Percentiles rank a stretch among this genome's conserved stretches.
Conservation (phyloP, 2,329 filamentous ascomycete species). For the Fusarium sp. region DNA sequence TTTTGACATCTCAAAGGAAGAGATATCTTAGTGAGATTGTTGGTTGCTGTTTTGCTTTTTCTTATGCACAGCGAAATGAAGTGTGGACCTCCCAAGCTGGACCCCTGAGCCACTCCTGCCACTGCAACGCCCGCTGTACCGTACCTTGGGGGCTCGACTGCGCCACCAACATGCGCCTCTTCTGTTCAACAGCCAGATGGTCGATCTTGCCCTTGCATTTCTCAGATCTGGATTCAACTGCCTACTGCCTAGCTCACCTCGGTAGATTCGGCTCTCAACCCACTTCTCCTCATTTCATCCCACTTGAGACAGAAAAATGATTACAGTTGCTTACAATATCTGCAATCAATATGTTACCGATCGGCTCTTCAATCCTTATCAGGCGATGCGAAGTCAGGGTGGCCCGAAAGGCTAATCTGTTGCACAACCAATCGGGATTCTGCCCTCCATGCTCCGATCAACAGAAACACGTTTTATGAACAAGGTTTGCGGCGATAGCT, state of each 20-base stretch:
- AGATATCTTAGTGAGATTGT: background rate
- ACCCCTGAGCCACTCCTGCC: background rate
- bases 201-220: background rate
- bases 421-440: background rate
- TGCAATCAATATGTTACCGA: background rate
- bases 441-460: background rate
- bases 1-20: background rate
- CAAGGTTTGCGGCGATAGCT: constrained; percentile 20
- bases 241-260: background rate
- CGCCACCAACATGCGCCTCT: background rate
- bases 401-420: background rate
- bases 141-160: too few relatives aligned
- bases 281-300: constrained; percentile 14
- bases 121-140: background rate
- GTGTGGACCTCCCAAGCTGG: background rate
- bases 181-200: background rate
- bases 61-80: background rate
- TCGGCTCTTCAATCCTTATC: constrained; percentile 1
- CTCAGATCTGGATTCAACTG: background rate
- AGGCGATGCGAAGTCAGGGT: background rate
- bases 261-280: constrained; percentile 1
- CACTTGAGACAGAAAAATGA: background rate
- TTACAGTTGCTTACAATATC: constrained; percentile 15
- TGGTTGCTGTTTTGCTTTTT: background rate
- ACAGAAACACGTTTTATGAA: constrained; percentile 4